Conservation (phyloP, 192 early-diverging fungal species). For the Endogone sp. region DNA sequence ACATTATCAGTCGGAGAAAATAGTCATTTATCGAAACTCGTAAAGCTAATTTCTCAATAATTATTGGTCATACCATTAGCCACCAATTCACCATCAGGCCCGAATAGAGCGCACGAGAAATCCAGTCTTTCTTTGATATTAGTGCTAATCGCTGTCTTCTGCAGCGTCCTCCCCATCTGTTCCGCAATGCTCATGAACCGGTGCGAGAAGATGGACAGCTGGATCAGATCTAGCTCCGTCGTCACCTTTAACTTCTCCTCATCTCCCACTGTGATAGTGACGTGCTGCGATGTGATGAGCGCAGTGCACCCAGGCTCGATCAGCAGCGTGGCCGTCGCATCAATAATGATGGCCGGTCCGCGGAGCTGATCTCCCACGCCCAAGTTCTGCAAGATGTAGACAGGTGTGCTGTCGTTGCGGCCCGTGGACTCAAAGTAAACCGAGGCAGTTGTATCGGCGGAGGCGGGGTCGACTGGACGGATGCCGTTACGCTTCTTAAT, state of each 20-base stretch:
- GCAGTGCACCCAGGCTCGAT: conserved; percentile 81
- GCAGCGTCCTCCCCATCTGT: conserved; percentile 93
- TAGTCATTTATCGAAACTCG: too few species aligned
- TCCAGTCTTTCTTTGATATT: conserved; percentile 99
- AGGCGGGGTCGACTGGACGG: conserved; percentile 11
- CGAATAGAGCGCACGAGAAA: conserved; percentile 96
- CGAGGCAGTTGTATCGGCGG: conserved; percentile 38
- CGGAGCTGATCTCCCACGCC: conserved; percentile 58
- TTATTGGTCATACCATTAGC: conserved; percentile 74
- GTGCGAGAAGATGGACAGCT: conserved; percentile 89
- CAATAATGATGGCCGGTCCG: conserved; percentile 91
- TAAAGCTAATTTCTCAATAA: too few species aligned
- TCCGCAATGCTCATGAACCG: conserved; percentile 98
- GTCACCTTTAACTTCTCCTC: conserved; percentile 34
- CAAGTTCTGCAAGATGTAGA: conserved; percentile 65
- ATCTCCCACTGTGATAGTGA: conserved; percentile 52
- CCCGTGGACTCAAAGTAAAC: conserved; percentile 77
- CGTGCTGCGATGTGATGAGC: conserved; percentile 64
- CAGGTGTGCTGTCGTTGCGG: conserved; percentile 60
- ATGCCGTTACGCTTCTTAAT: conserved; percentile 17
- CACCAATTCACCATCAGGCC: conserved; percentile 76
- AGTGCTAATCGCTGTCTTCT: conserved; percentile 92
- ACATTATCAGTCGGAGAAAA: not conserved
- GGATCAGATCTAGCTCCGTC: conserved; percentile 80
- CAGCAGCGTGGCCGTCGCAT: conserved; percentile 82